Conservation (phyloP, 352 stramenopile genomes). For the Pythium apleroticum region DNA sequence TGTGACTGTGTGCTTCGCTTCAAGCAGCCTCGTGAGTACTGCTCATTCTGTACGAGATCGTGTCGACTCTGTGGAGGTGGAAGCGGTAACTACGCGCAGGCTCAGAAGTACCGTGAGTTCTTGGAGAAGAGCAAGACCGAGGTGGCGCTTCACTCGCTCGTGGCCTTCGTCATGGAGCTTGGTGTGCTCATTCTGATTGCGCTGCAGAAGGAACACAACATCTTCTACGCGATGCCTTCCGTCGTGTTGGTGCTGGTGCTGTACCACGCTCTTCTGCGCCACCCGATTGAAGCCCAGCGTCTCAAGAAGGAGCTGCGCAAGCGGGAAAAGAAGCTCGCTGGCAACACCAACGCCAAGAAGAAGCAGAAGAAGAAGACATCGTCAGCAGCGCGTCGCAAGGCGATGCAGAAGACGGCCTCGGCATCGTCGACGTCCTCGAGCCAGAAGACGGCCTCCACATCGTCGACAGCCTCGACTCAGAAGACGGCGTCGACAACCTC, state of each 20-base stretch:
- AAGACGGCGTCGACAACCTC: background rate
- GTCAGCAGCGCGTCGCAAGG: conserved; percentile 23
- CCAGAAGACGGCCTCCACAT: conserved; percentile 16
- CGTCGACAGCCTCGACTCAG: background rate
- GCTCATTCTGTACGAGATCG: conserved; percentile 70
- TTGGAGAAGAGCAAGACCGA: conserved; percentile 58
- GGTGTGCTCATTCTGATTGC: conserved; percentile 45
- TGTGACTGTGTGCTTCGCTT: conserved; percentile 86
- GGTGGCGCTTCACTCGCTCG: conserved; percentile 54
- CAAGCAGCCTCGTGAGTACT: conserved; percentile 59
- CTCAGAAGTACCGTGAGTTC: conserved; percentile 76
- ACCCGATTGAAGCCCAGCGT: conserved; percentile 51
- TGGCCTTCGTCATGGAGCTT: conserved; percentile 53
- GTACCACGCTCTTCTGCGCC: conserved; percentile 53
- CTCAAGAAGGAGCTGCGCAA: conserved; percentile 48
- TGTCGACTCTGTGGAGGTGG: conserved; percentile 75
- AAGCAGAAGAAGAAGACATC: conserved; percentile 60
- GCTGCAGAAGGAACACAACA: conserved; percentile 48
- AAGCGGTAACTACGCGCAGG: conserved; percentile 72
- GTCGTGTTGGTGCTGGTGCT: conserved; percentile 46
- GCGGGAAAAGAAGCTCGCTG: conserved; percentile 39
- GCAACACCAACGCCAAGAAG: conserved; percentile 24
- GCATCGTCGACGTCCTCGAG: background rate
- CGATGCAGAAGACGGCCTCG: conserved; percentile 12
- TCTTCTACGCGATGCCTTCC: conserved; percentile 48